Conservation (phyloP, 768 basidiomycete genomes). For the Chalciporus sphaerocephalus region DNA sequence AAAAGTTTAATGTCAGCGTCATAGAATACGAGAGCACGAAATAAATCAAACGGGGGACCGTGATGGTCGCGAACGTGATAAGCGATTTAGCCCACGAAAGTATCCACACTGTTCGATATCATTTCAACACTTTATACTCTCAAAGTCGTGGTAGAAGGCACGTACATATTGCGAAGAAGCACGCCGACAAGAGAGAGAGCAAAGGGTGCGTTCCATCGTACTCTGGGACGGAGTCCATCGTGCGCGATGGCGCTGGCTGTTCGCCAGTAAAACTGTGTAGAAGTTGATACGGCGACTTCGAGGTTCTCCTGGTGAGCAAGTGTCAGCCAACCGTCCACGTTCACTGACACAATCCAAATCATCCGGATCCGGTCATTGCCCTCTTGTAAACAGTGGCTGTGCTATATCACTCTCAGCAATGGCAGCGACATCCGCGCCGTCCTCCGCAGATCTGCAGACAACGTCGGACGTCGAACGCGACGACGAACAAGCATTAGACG, state of each 20-base stretch:
- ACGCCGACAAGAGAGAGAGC: conserved; percentile 72
- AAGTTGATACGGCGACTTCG: no score
- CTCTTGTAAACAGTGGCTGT: conserved; percentile 30
- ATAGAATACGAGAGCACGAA: conserved; percentile 80
- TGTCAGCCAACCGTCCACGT: no score
- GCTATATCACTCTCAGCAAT: conserved; percentile 14
- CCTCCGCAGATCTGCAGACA: conserved; percentile 36
- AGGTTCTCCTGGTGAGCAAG: no score
- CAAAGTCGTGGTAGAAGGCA: conserved; percentile 18
- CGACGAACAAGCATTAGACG: conserved; percentile 46
- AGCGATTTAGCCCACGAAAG: conserved; percentile 73
- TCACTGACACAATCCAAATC: conserved; percentile 9
- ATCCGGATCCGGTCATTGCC: neutral
- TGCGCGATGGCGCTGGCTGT: neutral
- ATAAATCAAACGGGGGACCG: conserved; percentile 75
- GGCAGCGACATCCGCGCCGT: conserved; percentile 26
- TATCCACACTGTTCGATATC: conserved; percentile 59
- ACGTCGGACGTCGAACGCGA: conserved; percentile 31
- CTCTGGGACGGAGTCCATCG: conserved; percentile 27
- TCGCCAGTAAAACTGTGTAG: no score
- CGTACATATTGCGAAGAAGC: conserved; percentile 81
- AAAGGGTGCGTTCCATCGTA: conserved; percentile 59
- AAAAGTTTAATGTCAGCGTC: conserved; percentile 89
- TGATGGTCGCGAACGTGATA: conserved; percentile 78
- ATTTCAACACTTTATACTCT: conserved; percentile 3